phyloP scores from a whole-genome alignment of 2,329 filamentous ascomycete genomes.

The Hypocreales sp. region DNA sequence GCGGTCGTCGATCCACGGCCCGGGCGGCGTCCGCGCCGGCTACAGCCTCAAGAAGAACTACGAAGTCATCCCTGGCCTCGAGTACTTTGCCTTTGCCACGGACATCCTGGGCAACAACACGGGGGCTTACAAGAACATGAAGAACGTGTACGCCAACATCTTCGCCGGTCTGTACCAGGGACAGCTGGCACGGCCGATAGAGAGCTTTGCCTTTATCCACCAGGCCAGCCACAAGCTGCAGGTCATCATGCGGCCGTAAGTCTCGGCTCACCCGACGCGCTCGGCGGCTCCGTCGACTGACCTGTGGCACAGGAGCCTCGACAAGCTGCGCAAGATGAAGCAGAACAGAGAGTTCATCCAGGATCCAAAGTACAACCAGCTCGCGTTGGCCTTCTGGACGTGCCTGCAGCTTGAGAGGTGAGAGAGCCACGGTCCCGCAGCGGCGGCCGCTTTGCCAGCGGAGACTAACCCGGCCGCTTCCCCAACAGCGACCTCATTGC shows the following conservation, averaged over 20 bases:
- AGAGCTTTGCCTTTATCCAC: slow-evolving; percentile 56
- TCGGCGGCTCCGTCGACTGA: not conserved
- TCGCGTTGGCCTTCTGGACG: slow-evolving; percentile 77
- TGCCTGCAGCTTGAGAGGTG: slow-evolving; percentile 85
- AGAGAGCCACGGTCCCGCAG: too few species aligned
- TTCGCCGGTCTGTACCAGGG: slow-evolving; percentile 80
- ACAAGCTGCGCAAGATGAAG: slow-evolving; percentile 28
- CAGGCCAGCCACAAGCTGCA: slow-evolving; percentile 43
- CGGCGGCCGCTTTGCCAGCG: too few species aligned
- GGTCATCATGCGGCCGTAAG: slow-evolving; percentile 61
- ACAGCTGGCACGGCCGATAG: slow-evolving; percentile 71
- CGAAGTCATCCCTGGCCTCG: slow-evolving; percentile 75
- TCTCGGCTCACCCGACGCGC: slow-evolving; percentile 8
- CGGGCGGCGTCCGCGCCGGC: slow-evolving; percentile 10
- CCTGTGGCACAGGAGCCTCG: slow-evolving; percentile 25
- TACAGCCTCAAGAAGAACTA: slow-evolving; percentile 41
- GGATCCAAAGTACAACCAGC: slow-evolving; percentile 38
- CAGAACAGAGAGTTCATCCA: slow-evolving; percentile 20
- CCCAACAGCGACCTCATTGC: slow-evolving; percentile 76
- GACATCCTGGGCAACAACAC: slow-evolving; percentile 74
- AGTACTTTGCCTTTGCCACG: slow-evolving; percentile 76
- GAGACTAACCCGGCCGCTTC: too few species aligned
- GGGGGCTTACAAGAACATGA: slow-evolving; percentile 64
- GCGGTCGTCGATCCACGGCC: slow-evolving; percentile 34
- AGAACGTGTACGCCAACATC: slow-evolving; percentile 72